Evolutionary conservation across 805 yeast species (phyloP).

Genomic region (Candida oleophila): DNA sequence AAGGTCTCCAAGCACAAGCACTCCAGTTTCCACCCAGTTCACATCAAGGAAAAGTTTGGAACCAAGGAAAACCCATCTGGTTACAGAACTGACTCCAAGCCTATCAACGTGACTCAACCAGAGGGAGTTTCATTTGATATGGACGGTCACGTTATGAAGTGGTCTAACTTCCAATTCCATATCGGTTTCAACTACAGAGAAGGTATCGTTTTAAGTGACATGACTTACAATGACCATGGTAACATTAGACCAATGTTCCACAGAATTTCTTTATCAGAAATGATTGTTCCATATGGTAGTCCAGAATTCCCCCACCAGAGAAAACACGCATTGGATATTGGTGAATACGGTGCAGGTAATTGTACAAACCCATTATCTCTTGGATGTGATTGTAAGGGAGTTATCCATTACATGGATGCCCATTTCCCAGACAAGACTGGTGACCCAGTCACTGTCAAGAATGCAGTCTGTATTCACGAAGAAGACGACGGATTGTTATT

Average conservation of each 20-base stretch:
- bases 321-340: slow-evolving; percentile 83
- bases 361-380: slow-evolving; percentile 76
- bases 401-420: slow-evolving; percentile 80
- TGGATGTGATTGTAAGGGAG: slow-evolving; percentile 87
- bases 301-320: slow-evolving; percentile 82
- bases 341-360: slow-evolving; percentile 86
- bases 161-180: slow-evolving; percentile 79
- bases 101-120: slow-evolving; percentile 73
- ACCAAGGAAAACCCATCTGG: slow-evolving; percentile 43
- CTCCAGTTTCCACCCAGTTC: slow-evolving; percentile 68
- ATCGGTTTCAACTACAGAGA: slow-evolving; percentile 85
- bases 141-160: slow-evolving; percentile 66
- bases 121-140: slow-evolving; percentile 78
- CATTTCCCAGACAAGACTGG: slow-evolving; percentile 68
- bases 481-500: slow-evolving; percentile 79
- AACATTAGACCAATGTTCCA: slow-evolving; percentile 72
- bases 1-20: slow-evolving; percentile 67
- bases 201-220: slow-evolving; percentile 76
- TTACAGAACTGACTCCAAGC: slow-evolving; percentile 61
- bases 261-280: slow-evolving; percentile 73
- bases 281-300: slow-evolving; percentile 83
- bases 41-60: slow-evolving; percentile 59
- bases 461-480: slow-evolving; percentile 82
- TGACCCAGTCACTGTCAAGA: slow-evolving; percentile 66
- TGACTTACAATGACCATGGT: slow-evolving; percentile 74